A percentile compares a stretch with the other conserved stretches of the same genome.
Evolutionary conservation across 495 filamentous ascomycete genomes (phyloP).

Genomic region (Astrothelium subdiscretum): DNA sequence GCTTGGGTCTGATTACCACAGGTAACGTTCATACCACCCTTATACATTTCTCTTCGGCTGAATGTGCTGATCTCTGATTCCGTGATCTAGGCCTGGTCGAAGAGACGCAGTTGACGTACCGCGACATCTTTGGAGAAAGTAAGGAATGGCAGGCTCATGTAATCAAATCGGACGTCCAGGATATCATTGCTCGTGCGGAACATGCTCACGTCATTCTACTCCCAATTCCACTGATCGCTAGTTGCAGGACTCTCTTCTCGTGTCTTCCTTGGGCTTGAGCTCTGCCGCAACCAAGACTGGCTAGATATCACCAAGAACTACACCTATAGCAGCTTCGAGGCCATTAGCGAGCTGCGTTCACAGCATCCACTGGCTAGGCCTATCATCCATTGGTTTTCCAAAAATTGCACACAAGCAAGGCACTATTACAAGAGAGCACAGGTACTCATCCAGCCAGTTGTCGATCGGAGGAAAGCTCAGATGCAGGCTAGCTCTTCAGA

Average conservation of each 20-base stretch:
- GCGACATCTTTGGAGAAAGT: conserved; percentile 6
- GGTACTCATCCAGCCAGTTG: conserved; percentile 19
- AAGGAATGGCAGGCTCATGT: conserved; percentile 6
- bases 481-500: neutral
- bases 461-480: conserved; percentile 19
- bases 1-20: conserved; percentile 6
- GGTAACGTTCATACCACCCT: conserved; percentile 1
- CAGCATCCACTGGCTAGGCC: conserved; percentile 30
- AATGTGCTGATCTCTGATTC: conserved; percentile 1
- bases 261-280: conserved; percentile 34
- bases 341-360: conserved; percentile 23
- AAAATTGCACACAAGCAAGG: conserved; percentile 17
- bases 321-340: conserved; percentile 29
- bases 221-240: conserved; percentile 11
- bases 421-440: conserved; percentile 16
- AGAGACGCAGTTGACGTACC: conserved; percentile 3
- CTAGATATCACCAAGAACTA: conserved; percentile 31
- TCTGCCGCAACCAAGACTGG: conserved; percentile 35
- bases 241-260: conserved; percentile 36
- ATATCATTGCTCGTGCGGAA: conserved; percentile 14
- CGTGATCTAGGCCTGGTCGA: conserved; percentile 4
- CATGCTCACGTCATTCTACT: conserved; percentile 1
- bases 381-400: conserved; percentile 16
- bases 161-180: conserved; percentile 22
- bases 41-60: conserved; percentile 1